Base-by-base conservation (phyloP, 257 asterid species). In the Nicotiana obtusifolia region DNA sequence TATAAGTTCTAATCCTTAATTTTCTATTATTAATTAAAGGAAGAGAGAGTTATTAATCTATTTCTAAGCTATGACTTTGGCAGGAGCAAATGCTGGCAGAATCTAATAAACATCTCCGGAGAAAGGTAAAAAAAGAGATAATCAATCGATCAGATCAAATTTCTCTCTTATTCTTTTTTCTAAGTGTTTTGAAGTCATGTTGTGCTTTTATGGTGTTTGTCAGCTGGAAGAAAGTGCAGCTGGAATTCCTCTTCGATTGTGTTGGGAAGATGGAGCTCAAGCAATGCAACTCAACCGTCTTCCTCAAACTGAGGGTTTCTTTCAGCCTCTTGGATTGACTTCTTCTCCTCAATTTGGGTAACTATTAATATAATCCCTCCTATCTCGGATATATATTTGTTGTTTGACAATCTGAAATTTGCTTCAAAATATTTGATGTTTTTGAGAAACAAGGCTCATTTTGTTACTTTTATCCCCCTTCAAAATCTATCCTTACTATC, bases 51-150 rank as follows among this genome's bases (percentile, higher is more conserved):
- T 47, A 65, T 52, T 66, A 1, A 31, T 15, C 49, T 44, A 19
- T 17, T 44, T 31, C 0, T 49, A 16, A 15, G 0, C 10, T 8
- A 49, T 75, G 16, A 16, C 49, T 49, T 15, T 65, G 67, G 62
- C 78, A 81, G 83, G 83, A 52, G 66, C 83, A 81, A 81, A 52
- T 66, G 66, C 67, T 81, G 53, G 78, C 83, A 10, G 83, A 81
- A 67, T 81, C 83, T 31, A 81, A 81, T 66, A 66, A 57, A 64
- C 47, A n/a, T 20, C 77, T 81, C 33, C 44, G 78, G 7, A 47
- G 65, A 57, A 81, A 49, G 83, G 83, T 66, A 66, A 26, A 64
- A 77, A 3, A 16, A 17, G 33, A 41, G 13, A 41, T 41, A 41
- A 8, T 13, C 10, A 6, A 31, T 5, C 41, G 6, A 78, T 57